Base-by-base conservation (phyloP, 768 basidiomycete species). In the Austroboletus eburneus region DNA sequence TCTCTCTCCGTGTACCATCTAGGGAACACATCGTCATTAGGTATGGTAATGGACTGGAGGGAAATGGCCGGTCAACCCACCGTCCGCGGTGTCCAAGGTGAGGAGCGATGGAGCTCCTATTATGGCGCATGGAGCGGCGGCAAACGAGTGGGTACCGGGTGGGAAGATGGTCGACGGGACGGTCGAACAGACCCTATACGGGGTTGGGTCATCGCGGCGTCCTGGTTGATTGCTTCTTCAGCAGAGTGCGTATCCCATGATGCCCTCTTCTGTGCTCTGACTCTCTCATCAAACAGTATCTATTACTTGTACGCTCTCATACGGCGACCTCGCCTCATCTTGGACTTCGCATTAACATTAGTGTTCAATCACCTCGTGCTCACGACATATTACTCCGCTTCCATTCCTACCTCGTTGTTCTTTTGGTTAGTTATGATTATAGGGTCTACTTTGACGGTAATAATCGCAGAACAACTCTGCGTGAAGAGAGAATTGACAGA, bases 41-140 rank as follows among this genome's bases (percentile, higher is more conserved):
- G 85, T 3, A 90, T 92, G 85, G 72, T 98, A 30, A 91, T 99
- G 84, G 94, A 98, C 69, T 99, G 96, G 96, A 77, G 92, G 38
- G 89, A 97, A 66, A 85, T 99, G 81, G 87, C 93, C 1, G 88
- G 91, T 4, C 69, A 79, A 42, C 81, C 88, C 4, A 93, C 92
- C 0, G 80, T 87, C 18, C 78, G 76, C 46, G 79, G 79, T 22
- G 66, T 81, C 46, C 76, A 80, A 20, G 84, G 81, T 16, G 78
- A 78, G 44, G 78, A 80, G 35, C 69, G 77, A 37, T 89, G 85
- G 85, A 71, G 69, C 42, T 75, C 80, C 30, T 79, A 81, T 59
- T 72, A 79, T 35, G 83, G 87, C 57, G 85, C 81, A 5, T 91
- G 91, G 88, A 83, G 83, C 58, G 82, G 85, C 38, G 87, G 91